Percentiles rank a stretch among this genome's conserved stretches.
phyloP scores from a whole-genome alignment of 352 stramenopile species.

The Globisporangium radiosum region DNA sequence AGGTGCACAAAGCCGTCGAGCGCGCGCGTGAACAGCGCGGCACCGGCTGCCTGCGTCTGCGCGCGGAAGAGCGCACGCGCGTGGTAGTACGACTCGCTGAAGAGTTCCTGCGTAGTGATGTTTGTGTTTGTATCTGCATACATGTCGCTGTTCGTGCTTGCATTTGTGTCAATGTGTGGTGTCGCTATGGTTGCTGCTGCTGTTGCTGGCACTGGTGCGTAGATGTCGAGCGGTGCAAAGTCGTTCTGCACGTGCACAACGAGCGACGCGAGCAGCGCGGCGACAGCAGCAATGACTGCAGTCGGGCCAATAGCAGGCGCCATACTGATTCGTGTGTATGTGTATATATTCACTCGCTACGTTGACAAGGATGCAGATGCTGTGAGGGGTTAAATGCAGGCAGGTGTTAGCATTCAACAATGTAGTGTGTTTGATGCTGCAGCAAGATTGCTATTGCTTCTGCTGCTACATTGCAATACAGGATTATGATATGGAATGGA shows the following conservation, averaged over 20 bases:
- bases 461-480: too few species aligned
- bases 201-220: conserved; percentile 8
- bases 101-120: conserved; percentile 35
- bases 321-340: not conserved
- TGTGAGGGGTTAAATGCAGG: too few species aligned
- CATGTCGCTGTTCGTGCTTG: not conserved
- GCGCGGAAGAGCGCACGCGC: conserved; percentile 53
- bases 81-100: conserved; percentile 56
- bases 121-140: conserved; percentile 7
- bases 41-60: conserved; percentile 23
- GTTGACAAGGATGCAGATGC: too few species aligned
- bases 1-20: conserved; percentile 31
- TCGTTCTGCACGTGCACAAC: conserved; percentile 36
- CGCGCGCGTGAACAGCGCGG: conserved; percentile 39
- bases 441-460: too few species aligned
- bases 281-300: not conserved
- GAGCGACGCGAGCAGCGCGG: conserved; percentile 22
- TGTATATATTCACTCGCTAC: too few species aligned
- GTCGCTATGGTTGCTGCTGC: not conserved
- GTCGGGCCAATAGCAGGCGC: not conserved
- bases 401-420: too few species aligned
- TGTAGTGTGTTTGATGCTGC: too few species aligned
- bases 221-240: conserved; percentile 44
- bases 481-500: too few species aligned
- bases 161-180: not conserved